Conservation (phyloP, 805 yeast genomes). For the Metschnikowia picachoensis region DNA sequence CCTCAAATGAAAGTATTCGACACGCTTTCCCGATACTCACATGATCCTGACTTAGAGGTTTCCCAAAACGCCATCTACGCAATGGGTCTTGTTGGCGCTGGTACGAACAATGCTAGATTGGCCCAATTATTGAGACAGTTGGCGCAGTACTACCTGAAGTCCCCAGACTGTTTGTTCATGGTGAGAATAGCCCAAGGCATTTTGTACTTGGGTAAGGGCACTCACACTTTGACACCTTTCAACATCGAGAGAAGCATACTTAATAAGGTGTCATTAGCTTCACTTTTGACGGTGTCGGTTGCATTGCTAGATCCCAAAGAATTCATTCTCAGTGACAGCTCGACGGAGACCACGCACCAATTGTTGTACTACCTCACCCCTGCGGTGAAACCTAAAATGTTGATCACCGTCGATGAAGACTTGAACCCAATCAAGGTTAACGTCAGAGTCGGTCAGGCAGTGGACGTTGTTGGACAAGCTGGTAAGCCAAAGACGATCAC, state of each 20-base stretch:
- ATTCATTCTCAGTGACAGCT: constrained; percentile 67
- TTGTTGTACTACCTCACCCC: constrained; percentile 82
- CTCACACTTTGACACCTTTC: constrained; percentile 84
- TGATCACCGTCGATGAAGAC: constrained; percentile 87
- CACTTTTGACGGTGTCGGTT: constrained; percentile 77
- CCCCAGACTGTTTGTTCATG: constrained; percentile 85
- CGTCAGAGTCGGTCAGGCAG: constrained; percentile 98
- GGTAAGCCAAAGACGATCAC: constrained; percentile 98
- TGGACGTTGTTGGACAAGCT: constrained; percentile 97
- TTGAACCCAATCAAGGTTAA: constrained; percentile 90
- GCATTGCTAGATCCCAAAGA: constrained; percentile 81
- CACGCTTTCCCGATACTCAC: constrained; percentile 92
- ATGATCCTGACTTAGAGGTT: constrained; percentile 90
- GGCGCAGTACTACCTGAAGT: constrained; percentile 88
- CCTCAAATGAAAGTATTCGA: constrained; percentile 98
- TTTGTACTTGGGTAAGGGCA: constrained; percentile 94
- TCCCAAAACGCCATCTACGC: constrained; percentile 93
- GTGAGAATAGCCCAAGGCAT: constrained; percentile 95
- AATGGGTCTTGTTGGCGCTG: constrained; percentile 98
- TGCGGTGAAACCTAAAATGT: constrained; percentile 88
- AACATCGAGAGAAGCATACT: constrained; percentile 82
- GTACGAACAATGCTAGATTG: constrained; percentile 96
- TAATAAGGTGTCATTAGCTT: constrained; percentile 86
- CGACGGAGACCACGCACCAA: constrained; percentile 54
- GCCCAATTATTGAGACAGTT: constrained; percentile 94